Conservation (phyloP, 768 basidiomycete genomes). For the Tulasnella sp. region DNA sequence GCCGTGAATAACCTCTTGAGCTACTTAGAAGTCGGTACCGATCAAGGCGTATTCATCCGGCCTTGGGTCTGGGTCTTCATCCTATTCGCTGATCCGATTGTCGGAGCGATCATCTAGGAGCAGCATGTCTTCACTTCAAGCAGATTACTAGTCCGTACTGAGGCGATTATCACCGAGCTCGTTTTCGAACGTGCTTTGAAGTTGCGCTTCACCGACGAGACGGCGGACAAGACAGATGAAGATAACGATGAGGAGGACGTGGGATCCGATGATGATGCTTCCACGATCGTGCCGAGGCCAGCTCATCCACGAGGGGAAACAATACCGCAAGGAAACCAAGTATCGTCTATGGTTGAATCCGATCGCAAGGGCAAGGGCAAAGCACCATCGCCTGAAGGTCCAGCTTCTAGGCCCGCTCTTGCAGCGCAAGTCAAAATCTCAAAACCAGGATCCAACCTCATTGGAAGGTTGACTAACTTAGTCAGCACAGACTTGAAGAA, state of each 20-base stretch:
- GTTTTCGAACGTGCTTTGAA: slow-evolving; percentile 78
- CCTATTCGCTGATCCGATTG: slow-evolving; percentile 25
- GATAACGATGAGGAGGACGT: slow-evolving; percentile 2
- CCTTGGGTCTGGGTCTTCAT: slow-evolving; percentile 46
- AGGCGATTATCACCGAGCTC: slow-evolving; percentile 44
- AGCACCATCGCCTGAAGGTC: background rate
- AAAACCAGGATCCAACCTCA: slow-evolving; percentile 35
- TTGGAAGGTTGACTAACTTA: slow-evolving; percentile 68
- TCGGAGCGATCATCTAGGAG: slow-evolving; percentile 36
- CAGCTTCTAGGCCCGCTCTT: too few relatives aligned
- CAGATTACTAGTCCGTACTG: slow-evolving; percentile 36
- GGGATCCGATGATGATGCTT: too few relatives aligned
- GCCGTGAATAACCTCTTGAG: slow-evolving; percentile 24
- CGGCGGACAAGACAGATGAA: slow-evolving; percentile 22
- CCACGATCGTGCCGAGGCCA: too few relatives aligned
- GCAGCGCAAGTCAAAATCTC: slow-evolving; percentile 6
- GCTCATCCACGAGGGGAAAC: too few relatives aligned
- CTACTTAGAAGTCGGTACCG: slow-evolving; percentile 46
- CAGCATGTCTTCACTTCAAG: slow-evolving; percentile 42
- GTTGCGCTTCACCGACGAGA: slow-evolving; percentile 48
- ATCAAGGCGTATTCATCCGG: slow-evolving; percentile 36
- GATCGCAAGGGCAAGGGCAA: background rate
- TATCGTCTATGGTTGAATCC: background rate
- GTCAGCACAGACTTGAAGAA: slow-evolving; percentile 53
- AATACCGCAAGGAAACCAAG: too few relatives aligned